These are phyloP conservation scores for Fusarium torreyae DNA, from an alignment of 2,329 filamentous ascomycete species.

Conservation along the genomic window DNA sequence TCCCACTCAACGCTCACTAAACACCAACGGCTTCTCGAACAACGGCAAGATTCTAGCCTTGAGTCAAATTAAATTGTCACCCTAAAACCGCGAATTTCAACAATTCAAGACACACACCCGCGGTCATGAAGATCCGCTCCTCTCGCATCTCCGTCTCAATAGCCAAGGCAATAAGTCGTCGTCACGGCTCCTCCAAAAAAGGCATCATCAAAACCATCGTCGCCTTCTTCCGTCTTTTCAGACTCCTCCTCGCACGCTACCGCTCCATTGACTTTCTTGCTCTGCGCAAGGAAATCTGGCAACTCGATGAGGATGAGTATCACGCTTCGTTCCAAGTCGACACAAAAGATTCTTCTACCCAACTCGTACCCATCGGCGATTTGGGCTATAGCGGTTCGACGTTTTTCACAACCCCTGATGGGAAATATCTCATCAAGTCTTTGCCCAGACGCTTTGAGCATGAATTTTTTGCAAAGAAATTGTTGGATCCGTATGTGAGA, in stretches of 20 bases:
- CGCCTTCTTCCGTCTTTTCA: conserved; percentile 55
- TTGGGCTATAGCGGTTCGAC: conserved; percentile 83
- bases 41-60: conserved; percentile 3
- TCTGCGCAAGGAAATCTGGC: conserved; percentile 52
- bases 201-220: conserved; percentile 51
- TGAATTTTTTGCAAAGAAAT: conserved; percentile 76
- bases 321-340: conserved; percentile 53
- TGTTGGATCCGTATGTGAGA: conserved; percentile 74
- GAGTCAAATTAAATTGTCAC: conserved; percentile 1
- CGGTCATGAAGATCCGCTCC: conserved; percentile 53
- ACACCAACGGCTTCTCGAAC: conserved; percentile 21
- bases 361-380: conserved; percentile 73
- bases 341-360: conserved; percentile 45
- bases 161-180: conserved; percentile 67
- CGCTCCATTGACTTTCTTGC: conserved; percentile 51
- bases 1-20: conserved; percentile 6
- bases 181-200: conserved; percentile 40
- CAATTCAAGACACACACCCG: not conserved
- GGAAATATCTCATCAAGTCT: conserved; percentile 79
- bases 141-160: conserved; percentile 70
- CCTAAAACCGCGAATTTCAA: not conserved
- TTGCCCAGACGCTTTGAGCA: conserved; percentile 79
- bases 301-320: conserved; percentile 58
- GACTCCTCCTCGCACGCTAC: conserved; percentile 51
- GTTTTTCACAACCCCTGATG: conserved; percentile 78